These are phyloP conservation scores for Vitrella brassicaformis DNA, from an alignment of 73 alveolate species.

Conservation along the genomic window DNA sequence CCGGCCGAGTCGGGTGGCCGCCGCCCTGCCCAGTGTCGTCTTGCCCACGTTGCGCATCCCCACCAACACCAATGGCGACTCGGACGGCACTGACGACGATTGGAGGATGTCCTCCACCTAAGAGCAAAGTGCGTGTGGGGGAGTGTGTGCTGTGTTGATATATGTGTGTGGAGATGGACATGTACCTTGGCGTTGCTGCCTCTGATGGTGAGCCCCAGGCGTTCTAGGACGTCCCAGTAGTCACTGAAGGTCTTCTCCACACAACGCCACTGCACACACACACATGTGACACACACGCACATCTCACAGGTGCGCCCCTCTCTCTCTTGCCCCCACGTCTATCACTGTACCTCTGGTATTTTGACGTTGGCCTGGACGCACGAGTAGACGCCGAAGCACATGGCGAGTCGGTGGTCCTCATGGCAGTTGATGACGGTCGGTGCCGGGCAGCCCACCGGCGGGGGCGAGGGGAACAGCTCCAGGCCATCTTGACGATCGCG, in stretches of 20 bases:
- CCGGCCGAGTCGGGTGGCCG: conserved; percentile 2
- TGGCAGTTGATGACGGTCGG: conserved; percentile 1
- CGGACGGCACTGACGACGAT: too few species aligned
- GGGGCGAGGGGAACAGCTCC: neutral
- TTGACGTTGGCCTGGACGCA: neutral
- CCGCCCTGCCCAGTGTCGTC: conserved; percentile 3
- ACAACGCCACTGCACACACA: conserved; percentile 1
- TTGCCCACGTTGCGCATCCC: conserved; percentile 45
- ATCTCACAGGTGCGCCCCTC: neutral
- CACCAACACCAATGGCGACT: conserved; percentile 8
- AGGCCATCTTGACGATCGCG: neutral
- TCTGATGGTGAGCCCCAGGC: neutral
- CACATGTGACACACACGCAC: neutral
- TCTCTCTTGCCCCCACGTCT: neutral
- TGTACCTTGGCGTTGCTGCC: neutral
- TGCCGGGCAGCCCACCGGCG: too few species aligned
- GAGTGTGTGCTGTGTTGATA: too few species aligned
- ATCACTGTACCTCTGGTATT: neutral
- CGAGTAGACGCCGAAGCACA: conserved; percentile 24
- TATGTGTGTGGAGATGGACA: too few species aligned
- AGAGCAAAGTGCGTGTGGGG: too few species aligned
- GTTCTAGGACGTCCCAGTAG: conserved; percentile 8
- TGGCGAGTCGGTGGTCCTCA: conserved; percentile 39
- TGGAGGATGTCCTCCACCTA: too few species aligned
- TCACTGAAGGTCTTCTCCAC: conserved; percentile 24